Conservation (phyloP, 2,329 filamentous ascomycete genomes). For the Penicillium thymicola region DNA sequence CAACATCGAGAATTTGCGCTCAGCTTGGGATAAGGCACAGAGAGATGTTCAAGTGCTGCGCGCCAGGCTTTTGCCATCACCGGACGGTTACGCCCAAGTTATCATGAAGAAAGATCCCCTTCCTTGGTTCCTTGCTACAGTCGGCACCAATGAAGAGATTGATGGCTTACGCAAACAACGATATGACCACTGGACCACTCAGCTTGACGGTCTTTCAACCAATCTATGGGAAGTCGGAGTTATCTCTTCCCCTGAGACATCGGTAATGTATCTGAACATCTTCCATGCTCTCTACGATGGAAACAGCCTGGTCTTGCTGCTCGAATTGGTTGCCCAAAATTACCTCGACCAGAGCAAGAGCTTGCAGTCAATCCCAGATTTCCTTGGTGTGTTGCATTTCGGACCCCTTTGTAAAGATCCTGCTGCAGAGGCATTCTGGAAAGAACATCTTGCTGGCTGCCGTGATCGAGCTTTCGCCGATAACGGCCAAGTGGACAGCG, state of each 20-base stretch:
- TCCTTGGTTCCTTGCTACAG: slow-evolving; percentile 45
- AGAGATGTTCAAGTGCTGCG: slow-evolving; percentile 62
- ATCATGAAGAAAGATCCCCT: slow-evolving; percentile 50
- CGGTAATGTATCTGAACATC: slow-evolving; percentile 61
- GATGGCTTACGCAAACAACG: slow-evolving; percentile 35
- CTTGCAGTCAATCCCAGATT: slow-evolving; percentile 44
- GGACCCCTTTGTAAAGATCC: slow-evolving; percentile 60
- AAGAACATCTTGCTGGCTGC: slow-evolving; percentile 48
- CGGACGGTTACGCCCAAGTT: slow-evolving; percentile 74
- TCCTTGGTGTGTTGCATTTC: slow-evolving; percentile 64
- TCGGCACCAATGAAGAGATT: slow-evolving; percentile 30
- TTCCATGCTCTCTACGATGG: slow-evolving; percentile 91
- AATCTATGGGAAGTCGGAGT: slow-evolving; percentile 36
- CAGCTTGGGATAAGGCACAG: slow-evolving; percentile 58
- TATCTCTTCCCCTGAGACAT: slow-evolving; percentile 23
- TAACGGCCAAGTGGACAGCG: slow-evolving; percentile 5
- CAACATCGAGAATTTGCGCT: slow-evolving; percentile 49
- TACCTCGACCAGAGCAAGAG: slow-evolving; percentile 44
- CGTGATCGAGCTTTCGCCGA: slow-evolving; percentile 16
- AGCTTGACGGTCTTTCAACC: slow-evolving; percentile 46
- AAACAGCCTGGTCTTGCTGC: slow-evolving; percentile 67
- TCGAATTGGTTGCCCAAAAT: slow-evolving; percentile 55
- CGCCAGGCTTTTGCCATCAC: slow-evolving; percentile 68
- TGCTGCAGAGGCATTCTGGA: slow-evolving; percentile 67
- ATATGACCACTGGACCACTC: slow-evolving; percentile 52